Evolutionary conservation across 176 grass and related monocot species (phyloP).

Genomic region (Hyparrhenia diplandra): DNA sequence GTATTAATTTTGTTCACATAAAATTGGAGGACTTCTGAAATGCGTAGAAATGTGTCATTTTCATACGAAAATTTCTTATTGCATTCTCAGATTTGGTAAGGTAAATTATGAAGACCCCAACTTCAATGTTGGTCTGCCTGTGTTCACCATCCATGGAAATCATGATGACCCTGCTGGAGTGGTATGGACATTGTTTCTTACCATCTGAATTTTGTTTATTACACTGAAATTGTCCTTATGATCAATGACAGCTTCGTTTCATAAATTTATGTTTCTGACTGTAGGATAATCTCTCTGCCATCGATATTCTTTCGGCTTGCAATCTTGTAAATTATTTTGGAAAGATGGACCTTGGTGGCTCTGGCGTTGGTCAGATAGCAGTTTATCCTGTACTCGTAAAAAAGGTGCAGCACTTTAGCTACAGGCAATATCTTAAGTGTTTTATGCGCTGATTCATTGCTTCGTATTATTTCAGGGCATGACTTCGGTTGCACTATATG

Average conservation of each 20-base stretch:
- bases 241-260: background rate
- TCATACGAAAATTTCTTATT: background rate
- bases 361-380: constrained; percentile 83
- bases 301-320: constrained; percentile 92
- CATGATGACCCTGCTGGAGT: constrained; percentile 88
- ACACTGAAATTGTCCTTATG: background rate
- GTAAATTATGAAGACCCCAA: constrained; percentile 87
- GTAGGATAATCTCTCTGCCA: constrained; percentile 95
- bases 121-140: constrained; percentile 77
- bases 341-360: constrained; percentile 86
- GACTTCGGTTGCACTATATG: constrained; percentile 81
- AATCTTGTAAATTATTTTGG: constrained; percentile 99
- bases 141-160: constrained; percentile 93
- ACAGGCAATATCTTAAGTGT: background rate
- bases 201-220: background rate
- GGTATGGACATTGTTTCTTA: constrained; percentile 40
- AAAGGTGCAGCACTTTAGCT: constrained; percentile 46
- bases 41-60: too few relatives aligned
- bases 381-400: constrained; percentile 80
- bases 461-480: constrained; percentile 57
- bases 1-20: background rate
- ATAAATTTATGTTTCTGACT: constrained; percentile 16
- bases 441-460: background rate
- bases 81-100: constrained; percentile 59
- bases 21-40: background rate